Evolutionary conservation across 192 early-diverging fungal species (phyloP), one percentile per base, ranked within the genome.

Genomic region (Lobosporangium transversale): DNA sequence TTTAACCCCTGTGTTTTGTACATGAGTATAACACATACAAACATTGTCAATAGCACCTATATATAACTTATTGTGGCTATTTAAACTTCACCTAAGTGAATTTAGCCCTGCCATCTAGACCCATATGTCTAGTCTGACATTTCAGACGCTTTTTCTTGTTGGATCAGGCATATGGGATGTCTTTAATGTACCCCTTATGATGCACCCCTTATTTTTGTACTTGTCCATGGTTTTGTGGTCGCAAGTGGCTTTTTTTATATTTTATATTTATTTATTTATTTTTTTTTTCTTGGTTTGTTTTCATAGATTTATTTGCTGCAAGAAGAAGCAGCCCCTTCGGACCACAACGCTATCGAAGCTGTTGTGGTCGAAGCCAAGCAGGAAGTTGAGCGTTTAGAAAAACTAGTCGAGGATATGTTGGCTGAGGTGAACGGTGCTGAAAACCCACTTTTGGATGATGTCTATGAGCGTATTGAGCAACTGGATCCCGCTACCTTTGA

Each of bases 401-500:
- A 88, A 70, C 78, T 92, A 80, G 94, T 98, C 36, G 98, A 99
- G 82, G 91, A 97, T 33, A 83, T 98, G 53, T 81, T 99, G 67
- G 78, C 88, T 26, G 86, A 90, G 68, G 92, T 93, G 31, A 84
- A 91, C 24, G 89, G 87, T n/a, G 94, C 91, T 5, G 97, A 99
- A 30, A 93, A 93, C 53, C 90, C 92, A 3, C 59, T 96, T 24
- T 84, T 99, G 47, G 95, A 98, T 40, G 96, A 93, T 78, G 90
- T 98, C 67, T 97, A 95, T 83, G 98, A 98, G 69, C 94, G 97
- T 68, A 99, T 99, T 70, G 94, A 98, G 59, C 71, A 79, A 56
- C 85, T 99, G 85, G 98, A 99, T 79, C 87, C 94, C 35, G 70
- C 89, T 48, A 98, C 98, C 26, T 99, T 99, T 70, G 96, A 98